Base-by-base conservation (phyloP, 805 yeast genomes). In the Maudiozyma bulderi region DNA sequence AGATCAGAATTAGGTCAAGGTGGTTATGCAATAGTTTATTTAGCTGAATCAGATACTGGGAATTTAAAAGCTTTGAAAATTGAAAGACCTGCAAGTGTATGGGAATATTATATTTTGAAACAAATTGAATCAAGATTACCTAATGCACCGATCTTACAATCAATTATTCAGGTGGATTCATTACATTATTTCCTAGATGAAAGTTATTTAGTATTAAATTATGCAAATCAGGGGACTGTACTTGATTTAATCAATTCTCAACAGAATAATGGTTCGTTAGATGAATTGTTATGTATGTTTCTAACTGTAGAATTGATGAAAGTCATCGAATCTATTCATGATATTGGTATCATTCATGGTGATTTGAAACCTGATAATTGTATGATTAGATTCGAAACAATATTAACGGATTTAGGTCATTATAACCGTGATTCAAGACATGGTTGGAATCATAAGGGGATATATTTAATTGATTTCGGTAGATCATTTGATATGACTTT, bases 331-430 rank as follows among this genome's bases (percentile, higher is more conserved):
- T 63, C 69, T 2, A 64, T 90, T n/a, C 96, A 89, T 59, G 62
- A 65, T 0, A 64, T 75, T 13, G 82, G 82, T 0, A 79, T 89
- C 1, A 71, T 89, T 10, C 96, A 89, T 67, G 95, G 95, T 1
- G 95, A 89, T 61, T 64, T 89, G 47, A 86, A 84, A 59, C 83
- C 95, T 0, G 95, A 86, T 53, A 89, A 88, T 60, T 85, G 93
- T 54, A 84, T 89, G 95, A 59, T 87, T 0, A 66, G 84, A 39
- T 71, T 84, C 40, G 66, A 69, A 13, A 38, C 46, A 9, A 8
- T 29, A 29, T 13, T 2, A 35, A 28, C 26, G 50, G 43, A 33
- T 8, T 47, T 61, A 8, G 64, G 65, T 1, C 48, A 57, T 1
- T 74, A 72, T 49, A 56, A 60, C 35, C 52, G 65, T 0, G 58